phyloP scores from a whole-genome alignment of 331 rosid genomes.

The Pyrus hybrid region DNA sequence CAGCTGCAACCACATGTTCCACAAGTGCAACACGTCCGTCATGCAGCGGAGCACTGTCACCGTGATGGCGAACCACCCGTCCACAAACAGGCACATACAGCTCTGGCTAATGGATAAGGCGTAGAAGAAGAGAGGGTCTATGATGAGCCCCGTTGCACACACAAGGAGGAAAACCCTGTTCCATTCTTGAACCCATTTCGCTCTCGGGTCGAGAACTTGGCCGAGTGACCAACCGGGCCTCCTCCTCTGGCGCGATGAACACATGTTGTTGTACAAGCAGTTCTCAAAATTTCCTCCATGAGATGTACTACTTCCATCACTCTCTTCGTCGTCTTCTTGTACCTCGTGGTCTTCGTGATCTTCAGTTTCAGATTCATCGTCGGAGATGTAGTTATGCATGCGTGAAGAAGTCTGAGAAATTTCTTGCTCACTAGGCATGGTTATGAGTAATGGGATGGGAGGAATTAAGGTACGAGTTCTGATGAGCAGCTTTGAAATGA shows the following conservation, averaged over 20 bases:
- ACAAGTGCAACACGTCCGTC: slow-evolving; percentile 81
- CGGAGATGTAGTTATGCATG: slow-evolving; percentile 21
- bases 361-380: slow-evolving; percentile 13
- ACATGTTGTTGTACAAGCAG: background rate
- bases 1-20: slow-evolving; percentile 86
- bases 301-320: background rate
- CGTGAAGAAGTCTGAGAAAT: slow-evolving; percentile 6
- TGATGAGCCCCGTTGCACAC: slow-evolving; percentile 57
- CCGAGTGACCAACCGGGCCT: slow-evolving; percentile 17
- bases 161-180: slow-evolving; percentile 71
- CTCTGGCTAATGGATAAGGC: slow-evolving; percentile 65
- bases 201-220: slow-evolving; percentile 39
- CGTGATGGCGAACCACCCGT: slow-evolving; percentile 85
- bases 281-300: background rate
- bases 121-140: slow-evolving; percentile 90
- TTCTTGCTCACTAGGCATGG: slow-evolving; percentile 43
- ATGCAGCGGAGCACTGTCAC: slow-evolving; percentile 93
- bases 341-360: background rate
- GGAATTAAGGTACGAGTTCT: background rate
- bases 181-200: slow-evolving; percentile 81
- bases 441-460: background rate
- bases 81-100: slow-evolving; percentile 75
- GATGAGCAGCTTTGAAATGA: background rate
- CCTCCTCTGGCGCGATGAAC: background rate
- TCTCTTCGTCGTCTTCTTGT: background rate